Evolutionary conservation across 192 early-diverging fungal species (phyloP).

Genomic region (Umbelopsis ramanniana): DNA sequence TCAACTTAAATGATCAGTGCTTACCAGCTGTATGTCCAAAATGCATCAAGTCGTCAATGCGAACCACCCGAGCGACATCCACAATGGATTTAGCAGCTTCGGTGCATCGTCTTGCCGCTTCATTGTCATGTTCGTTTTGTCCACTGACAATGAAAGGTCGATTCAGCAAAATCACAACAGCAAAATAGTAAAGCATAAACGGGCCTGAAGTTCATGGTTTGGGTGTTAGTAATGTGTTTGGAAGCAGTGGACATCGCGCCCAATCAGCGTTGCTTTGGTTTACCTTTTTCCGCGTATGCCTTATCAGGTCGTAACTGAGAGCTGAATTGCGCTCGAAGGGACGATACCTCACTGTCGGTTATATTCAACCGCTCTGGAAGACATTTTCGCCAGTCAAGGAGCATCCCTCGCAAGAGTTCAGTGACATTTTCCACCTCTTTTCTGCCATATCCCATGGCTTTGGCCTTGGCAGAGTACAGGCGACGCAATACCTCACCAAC

Average conservation of each 20-base stretch:
- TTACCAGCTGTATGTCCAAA: conserved; percentile 11
- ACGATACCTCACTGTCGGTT: conserved; percentile 21
- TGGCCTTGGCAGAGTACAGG: conserved; percentile 36
- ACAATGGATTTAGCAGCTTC: neutral
- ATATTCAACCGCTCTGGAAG: conserved; percentile 23
- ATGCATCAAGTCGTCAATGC: conserved; percentile 8
- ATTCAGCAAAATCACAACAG: conserved; percentile 2
- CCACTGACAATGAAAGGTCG: neutral
- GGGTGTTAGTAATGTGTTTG: too few species aligned
- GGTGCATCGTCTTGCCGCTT: neutral
- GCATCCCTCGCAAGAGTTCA: conserved; percentile 16
- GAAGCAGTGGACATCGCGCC: too few species aligned
- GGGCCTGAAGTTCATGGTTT: too few species aligned
- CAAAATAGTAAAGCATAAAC: neutral
- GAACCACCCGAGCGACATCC: neutral
- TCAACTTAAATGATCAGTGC: neutral
- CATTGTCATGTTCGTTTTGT: neutral
- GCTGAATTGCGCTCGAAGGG: conserved; percentile 17
- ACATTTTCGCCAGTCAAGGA: conserved; percentile 29
- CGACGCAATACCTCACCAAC: conserved; percentile 35
- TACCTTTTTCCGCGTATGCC: conserved; percentile 5
- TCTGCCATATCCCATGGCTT: conserved; percentile 15
- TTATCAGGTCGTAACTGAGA: neutral
- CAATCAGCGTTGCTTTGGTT: too few species aligned
- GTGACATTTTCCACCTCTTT: conserved; percentile 21